phyloP scores from a whole-genome alignment of 495 filamentous ascomycete species.

The Physcia stellaris region DNA sequence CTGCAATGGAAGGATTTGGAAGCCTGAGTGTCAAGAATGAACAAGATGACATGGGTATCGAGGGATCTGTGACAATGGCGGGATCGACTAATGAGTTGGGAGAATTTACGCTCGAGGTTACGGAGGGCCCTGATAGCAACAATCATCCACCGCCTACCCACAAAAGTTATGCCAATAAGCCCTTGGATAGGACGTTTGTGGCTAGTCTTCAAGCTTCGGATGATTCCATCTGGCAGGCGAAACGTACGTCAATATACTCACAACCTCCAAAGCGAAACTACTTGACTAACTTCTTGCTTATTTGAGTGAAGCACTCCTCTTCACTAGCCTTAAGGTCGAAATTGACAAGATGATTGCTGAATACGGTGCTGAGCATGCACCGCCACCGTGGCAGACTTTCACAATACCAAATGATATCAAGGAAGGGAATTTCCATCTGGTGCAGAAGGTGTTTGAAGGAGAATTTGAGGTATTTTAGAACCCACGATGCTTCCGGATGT shows the following conservation, averaged over 20 bases:
- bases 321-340: conserved; percentile 61
- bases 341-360: conserved; percentile 50
- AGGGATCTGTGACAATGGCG: conserved; percentile 58
- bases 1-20: conserved; percentile 64
- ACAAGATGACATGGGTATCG: conserved; percentile 43
- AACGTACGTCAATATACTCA: conserved; percentile 30
- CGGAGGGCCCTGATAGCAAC: conserved; percentile 49
- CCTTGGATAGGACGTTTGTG: conserved; percentile 61
- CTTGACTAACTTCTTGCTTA: neutral
- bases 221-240: conserved; percentile 73
- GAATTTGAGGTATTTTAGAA: conserved; percentile 55
- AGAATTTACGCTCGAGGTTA: conserved; percentile 72
- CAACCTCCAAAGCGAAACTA: neutral
- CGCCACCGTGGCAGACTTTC: conserved; percentile 78
- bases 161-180: conserved; percentile 54
- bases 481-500: too few species aligned
- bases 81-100: conserved; percentile 66
- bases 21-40: conserved; percentile 44
- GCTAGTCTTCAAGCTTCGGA: conserved; percentile 52
- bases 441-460: conserved; percentile 89
- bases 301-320: conserved; percentile 40
- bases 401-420: conserved; percentile 57
- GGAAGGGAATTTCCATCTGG: conserved; percentile 68
- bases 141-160: conserved; percentile 47
- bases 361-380: conserved; percentile 29